Base-by-base conservation (phyloP, 139 green algal genomes). In the Mesotaenium endlicherianum region DNA sequence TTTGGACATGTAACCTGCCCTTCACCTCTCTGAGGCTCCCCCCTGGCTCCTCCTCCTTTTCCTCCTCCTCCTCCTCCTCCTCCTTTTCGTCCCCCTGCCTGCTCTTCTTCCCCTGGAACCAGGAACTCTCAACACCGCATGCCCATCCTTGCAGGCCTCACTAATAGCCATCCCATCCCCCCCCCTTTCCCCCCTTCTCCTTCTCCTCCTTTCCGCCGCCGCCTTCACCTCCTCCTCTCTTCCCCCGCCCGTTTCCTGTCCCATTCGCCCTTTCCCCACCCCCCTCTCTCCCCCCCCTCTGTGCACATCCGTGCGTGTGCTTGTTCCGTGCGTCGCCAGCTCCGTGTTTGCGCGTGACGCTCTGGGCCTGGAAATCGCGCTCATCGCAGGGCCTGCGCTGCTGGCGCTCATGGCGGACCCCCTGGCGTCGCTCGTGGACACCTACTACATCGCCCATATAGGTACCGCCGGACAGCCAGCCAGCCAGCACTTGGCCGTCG, bases 321-420 rank as follows among this genome's bases (percentile, higher is more conserved):
- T 30, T 6, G 36, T 5, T 30, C 57, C 57, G 67, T 5, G 38
- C 3, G 67, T 47, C n/a, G 2, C 40, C 77, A 84, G 77, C 36
- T 67, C 44, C 16, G 57, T 36, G 17, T 76, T 86, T 31, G 30
- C 36, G 40, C 5, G 34, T 11, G 81, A 87, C 38, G 42, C 34
- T 11, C 57, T 87, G 81, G 72, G 81, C 43, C 20, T 64, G 36
- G 59, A 87, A 55, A 79, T 89, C 31, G 68, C 77, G 20, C 42
- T 58, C 1, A 77, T 89, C 1, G 84, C 84, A 17, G 39, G 81
- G 50, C 84, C 84, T 20, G 84, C 84, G 20, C 43, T 89, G 34
- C 41, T 89, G 41, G 84, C 84, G 5, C 81, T 89, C 30, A 82
- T 82, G n/a, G 84, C 84, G n/a, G 84, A 89, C 8, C 84, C 84